Percentiles rank a stretch among this genome's conserved stretches.
These are phyloP conservation scores for Calonectria leucothoes DNA, from an alignment of 2,329 filamentous ascomycete species.

Conservation along the genomic window DNA sequence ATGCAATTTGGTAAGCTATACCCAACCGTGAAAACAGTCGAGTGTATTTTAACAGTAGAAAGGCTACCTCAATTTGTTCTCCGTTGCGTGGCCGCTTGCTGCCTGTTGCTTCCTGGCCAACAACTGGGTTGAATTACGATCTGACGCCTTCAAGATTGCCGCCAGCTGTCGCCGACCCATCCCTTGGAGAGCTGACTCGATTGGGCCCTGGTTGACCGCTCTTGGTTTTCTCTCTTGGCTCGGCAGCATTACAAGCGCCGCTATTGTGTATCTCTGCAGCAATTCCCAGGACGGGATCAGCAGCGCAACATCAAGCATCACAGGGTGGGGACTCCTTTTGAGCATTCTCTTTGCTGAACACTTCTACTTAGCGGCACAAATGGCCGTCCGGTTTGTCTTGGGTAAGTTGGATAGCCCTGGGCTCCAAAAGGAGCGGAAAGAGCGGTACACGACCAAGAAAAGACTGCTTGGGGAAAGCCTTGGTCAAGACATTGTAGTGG, in stretches of 20 bases:
- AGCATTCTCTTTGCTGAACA: conserved; percentile 90
- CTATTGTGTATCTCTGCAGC: conserved; percentile 90
- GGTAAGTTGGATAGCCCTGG: conserved; percentile 87
- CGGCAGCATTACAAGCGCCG: conserved; percentile 87
- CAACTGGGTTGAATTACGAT: conserved; percentile 95
- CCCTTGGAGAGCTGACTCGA: conserved; percentile 90
- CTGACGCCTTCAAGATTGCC: conserved; percentile 94
- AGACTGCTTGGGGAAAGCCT: conserved; percentile 80
- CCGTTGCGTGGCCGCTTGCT: conserved; percentile 94
- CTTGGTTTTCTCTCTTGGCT: conserved; percentile 94
- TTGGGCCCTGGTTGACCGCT: conserved; percentile 90
- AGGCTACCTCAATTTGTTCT: conserved; percentile 92
- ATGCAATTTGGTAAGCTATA: conserved; percentile 75
- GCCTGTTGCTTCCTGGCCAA: conserved; percentile 90
- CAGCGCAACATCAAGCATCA: conserved; percentile 70
- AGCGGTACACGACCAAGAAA: conserved; percentile 85
- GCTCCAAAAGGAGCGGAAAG: conserved; percentile 84
- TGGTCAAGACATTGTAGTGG: conserved; percentile 65
- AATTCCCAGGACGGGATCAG: conserved; percentile 72
- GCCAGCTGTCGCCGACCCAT: conserved; percentile 89
- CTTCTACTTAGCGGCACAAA: conserved; percentile 83
- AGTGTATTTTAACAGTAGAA: conserved; percentile 21
- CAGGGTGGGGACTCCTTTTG: conserved; percentile 83
- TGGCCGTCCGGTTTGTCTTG: conserved; percentile 78
- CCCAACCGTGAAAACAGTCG: background rate